phyloP scores from a whole-genome alignment of 2,329 filamentous ascomycete genomes.

The Cladophialophora immunda region DNA sequence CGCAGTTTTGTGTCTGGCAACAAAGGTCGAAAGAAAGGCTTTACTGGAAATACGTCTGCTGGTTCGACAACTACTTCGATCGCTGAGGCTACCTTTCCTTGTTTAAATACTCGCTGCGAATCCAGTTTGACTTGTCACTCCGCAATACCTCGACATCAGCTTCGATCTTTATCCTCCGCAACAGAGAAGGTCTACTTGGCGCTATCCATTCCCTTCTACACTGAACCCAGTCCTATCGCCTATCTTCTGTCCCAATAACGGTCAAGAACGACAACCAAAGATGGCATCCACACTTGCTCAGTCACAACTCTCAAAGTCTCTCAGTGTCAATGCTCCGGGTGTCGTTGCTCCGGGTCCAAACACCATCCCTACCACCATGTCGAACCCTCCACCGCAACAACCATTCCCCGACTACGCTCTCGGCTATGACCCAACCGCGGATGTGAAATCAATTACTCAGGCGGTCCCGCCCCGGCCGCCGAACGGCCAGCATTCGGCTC shows the following conservation, averaged over 20 bases:
- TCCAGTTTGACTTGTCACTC: neutral
- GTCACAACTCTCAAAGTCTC: neutral
- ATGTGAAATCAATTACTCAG: conserved; percentile 2
- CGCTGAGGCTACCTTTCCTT: neutral
- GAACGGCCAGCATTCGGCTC: conserved; percentile 17
- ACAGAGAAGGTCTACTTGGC: neutral
- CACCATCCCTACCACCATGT: neutral
- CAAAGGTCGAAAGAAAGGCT: neutral
- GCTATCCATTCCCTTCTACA: neutral
- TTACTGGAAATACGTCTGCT: neutral
- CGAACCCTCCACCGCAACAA: conserved; percentile 20
- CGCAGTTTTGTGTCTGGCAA: neutral
- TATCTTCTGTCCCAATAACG: neutral
- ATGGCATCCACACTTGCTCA: neutral
- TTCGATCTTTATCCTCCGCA: neutral
- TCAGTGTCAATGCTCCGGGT: conserved; percentile 22
- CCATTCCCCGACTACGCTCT: conserved; percentile 27
- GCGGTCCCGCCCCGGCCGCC: conserved; percentile 19
- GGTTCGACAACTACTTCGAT: neutral
- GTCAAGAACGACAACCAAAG: neutral
- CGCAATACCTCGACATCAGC: neutral
- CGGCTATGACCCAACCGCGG: conserved; percentile 21
- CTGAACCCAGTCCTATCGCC: neutral
- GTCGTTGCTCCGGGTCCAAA: neutral
- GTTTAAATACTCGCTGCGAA: neutral